A percentile compares a stretch with the other conserved stretches of the same genome.
These are phyloP conservation scores for Cerrena zonata DNA, from an alignment of 1,284 basidiomycete genomes.

Conservation along the genomic window DNA sequence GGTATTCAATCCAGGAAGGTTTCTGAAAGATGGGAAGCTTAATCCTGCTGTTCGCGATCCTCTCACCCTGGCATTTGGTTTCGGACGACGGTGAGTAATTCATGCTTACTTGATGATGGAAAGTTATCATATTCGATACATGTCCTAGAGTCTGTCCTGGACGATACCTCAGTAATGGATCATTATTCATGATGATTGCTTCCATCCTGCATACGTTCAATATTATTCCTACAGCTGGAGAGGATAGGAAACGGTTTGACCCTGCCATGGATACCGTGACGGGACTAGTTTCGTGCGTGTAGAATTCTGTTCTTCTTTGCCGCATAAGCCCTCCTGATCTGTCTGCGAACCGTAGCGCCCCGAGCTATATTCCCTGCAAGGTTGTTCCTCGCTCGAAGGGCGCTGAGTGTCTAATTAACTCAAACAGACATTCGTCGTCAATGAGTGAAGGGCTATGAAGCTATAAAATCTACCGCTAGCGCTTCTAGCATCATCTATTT, in stretches of 20 bases:
- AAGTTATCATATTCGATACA: not conserved
- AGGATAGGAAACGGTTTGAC: slow-evolving; percentile 2
- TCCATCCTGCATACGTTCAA: slow-evolving; percentile 13
- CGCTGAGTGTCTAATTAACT: not conserved
- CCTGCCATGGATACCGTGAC: not conserved
- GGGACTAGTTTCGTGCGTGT: not conserved
- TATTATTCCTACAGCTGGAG: slow-evolving; percentile 3
- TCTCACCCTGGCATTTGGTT: slow-evolving; percentile 16
- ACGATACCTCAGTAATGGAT: slow-evolving; percentile 1
- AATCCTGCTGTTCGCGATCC: slow-evolving; percentile 9
- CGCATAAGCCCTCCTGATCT: not conserved
- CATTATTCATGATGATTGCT: slow-evolving; percentile 12
- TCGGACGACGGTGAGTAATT: slow-evolving; percentile 10
- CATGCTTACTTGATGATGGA: not conserved
- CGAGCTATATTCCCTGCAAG: not conserved
- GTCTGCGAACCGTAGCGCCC: not conserved
- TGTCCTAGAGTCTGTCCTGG: slow-evolving; percentile 7
- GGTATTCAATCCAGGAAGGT: slow-evolving; percentile 12
- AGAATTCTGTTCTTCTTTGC: not conserved
- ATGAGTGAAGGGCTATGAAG: too few relatives aligned
- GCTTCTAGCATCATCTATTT: too few relatives aligned
- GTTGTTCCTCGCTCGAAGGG: not conserved
- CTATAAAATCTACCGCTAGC: too few relatives aligned
- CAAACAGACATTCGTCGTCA: too few relatives aligned
- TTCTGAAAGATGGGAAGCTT: slow-evolving; percentile 8